These are phyloP conservation scores for Ilex paraguariensis DNA, from an alignment of 305 asterid species.

Conservation along the genomic window DNA sequence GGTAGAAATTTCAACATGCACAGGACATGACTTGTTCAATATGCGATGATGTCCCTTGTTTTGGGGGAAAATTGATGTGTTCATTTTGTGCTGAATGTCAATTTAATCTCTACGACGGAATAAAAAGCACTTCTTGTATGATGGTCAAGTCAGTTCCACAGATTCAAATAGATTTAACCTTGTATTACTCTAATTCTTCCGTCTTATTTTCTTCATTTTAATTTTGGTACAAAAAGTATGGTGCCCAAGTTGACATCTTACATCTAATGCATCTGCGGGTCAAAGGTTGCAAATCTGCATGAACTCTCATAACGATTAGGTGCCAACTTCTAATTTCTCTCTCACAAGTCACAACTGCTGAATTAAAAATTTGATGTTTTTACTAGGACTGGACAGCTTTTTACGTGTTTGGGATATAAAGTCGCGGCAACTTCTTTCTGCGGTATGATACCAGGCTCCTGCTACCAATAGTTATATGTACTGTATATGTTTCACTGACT, in stretches of 20 bases:
- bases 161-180: background rate
- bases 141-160: background rate
- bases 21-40: background rate
- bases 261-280: too few relatives aligned
- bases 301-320: too few relatives aligned
- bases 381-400: conserved; percentile 83
- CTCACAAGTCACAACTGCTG: background rate
- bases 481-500: too few relatives aligned
- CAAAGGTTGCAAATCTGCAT: too few relatives aligned
- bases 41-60: background rate
- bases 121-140: background rate
- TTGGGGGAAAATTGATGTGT: background rate
- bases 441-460: conserved; percentile 40
- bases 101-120: background rate
- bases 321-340: too few relatives aligned
- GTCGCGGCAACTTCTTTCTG: conserved; percentile 75
- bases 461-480: background rate
- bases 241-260: too few relatives aligned
- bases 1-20: background rate
- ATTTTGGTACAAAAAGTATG: too few relatives aligned
- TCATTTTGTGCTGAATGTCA: background rate
- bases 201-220: too few relatives aligned
- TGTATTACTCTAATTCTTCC: too few relatives aligned
- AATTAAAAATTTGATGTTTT: conserved; percentile 10
- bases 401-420: conserved; percentile 85